A percentile compares a stretch with the other conserved stretches of the same genome.
Evolutionary conservation across 73 alveolate genomes (phyloP).

Genomic region (Uronychia setigera): DNA sequence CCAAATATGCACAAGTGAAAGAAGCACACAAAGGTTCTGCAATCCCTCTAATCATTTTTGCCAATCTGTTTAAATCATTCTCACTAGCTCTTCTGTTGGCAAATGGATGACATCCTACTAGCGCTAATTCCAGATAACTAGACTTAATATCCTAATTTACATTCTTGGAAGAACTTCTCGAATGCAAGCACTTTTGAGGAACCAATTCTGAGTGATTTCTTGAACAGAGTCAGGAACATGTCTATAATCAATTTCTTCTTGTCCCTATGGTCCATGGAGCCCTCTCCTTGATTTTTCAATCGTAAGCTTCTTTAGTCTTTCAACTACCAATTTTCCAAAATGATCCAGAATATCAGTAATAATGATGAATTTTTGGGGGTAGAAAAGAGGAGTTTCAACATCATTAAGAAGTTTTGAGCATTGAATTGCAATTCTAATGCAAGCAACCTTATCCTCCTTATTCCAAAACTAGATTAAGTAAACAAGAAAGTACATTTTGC

Average conservation of each 20-base stretch:
- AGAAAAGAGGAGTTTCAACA: constrained; percentile 93
- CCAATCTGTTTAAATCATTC: constrained; percentile 74
- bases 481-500: constrained; percentile 16
- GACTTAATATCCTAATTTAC: not conserved
- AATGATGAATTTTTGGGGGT: constrained; percentile 92
- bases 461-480: constrained; percentile 48
- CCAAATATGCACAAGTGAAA: constrained; percentile 86
- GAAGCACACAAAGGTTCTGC: constrained; percentile 93
- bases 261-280: constrained; percentile 12
- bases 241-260: constrained; percentile 83
- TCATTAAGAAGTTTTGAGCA: constrained; percentile 94
- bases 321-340: constrained; percentile 89
- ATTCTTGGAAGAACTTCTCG: constrained; percentile 97
- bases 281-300: constrained; percentile 19
- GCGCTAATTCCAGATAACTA: constrained; percentile 88
- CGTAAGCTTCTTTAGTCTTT: constrained; percentile 88
- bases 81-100: constrained; percentile 63
- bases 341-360: constrained; percentile 94
- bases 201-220: constrained; percentile 94
- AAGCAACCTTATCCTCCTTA: constrained; percentile 82
- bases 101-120: constrained; percentile 87
- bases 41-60: constrained; percentile 91
- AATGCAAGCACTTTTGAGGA: constrained; percentile 92
- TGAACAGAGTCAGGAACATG: constrained; percentile 88
- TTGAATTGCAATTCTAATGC: constrained; percentile 91